Percentiles rank a stretch among this genome's conserved stretches.
Conservation (phyloP, 192 early-diverging fungal species). For the Phycomyces blakesleeanus region DNA sequence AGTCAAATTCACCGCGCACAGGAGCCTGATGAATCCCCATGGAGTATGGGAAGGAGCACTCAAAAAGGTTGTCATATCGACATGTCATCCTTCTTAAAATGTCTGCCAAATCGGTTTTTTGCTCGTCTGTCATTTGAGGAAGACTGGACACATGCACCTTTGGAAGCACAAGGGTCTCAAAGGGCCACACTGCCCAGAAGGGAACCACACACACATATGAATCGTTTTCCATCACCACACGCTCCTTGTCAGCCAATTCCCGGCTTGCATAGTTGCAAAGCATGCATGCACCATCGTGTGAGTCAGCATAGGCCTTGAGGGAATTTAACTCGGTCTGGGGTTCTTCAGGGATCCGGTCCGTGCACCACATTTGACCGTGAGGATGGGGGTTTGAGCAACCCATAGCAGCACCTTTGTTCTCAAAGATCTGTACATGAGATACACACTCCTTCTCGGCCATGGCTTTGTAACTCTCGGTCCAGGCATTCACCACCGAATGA, state of each 20-base stretch:
- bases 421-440: slow-evolving; percentile 90
- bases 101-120: slow-evolving; percentile 69
- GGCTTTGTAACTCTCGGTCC: slow-evolving; percentile 63
- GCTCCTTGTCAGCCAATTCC: slow-evolving; percentile 41
- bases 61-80: slow-evolving; percentile 92
- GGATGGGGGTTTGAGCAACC: slow-evolving; percentile 98
- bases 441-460: slow-evolving; percentile 53
- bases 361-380: slow-evolving; percentile 93
- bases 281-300: slow-evolving; percentile 59
- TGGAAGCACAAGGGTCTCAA: slow-evolving; percentile 83
- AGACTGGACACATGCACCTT: slow-evolving; percentile 61
- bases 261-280: slow-evolving; percentile 77
- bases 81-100: slow-evolving; percentile 72
- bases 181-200: slow-evolving; percentile 98
- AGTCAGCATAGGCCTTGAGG: slow-evolving; percentile 56
- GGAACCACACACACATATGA: slow-evolving; percentile 83
- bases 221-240: slow-evolving; percentile 74
- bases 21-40: slow-evolving; percentile 95
- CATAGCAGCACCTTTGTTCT: slow-evolving; percentile 96
- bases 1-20: slow-evolving; percentile 46
- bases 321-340: slow-evolving; percentile 66
- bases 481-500: slow-evolving; percentile 60
- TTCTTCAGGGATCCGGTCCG: slow-evolving; percentile 80
- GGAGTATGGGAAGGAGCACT: slow-evolving; percentile 90
- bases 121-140: slow-evolving; percentile 40